Conservation (phyloP, 148 eudicot genomes). For the Cornus florida region DNA sequence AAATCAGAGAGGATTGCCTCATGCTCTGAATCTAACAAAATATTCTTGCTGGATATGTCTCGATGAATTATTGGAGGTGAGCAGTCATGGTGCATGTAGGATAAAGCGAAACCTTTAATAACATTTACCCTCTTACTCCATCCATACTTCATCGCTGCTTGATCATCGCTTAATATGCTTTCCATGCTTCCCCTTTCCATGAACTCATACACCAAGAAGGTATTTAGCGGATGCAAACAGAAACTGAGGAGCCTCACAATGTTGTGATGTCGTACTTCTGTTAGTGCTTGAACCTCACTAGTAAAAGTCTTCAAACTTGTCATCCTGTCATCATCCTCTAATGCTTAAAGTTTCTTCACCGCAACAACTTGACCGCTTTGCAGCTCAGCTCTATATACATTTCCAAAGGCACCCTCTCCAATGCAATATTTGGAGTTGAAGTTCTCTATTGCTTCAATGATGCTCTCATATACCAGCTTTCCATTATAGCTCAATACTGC, state of each 20-base stretch:
- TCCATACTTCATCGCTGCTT: conserved; percentile 19
- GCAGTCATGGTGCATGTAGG: conserved; percentile 48
- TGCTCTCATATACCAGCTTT: conserved; percentile 26
- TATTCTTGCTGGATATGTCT: conserved; percentile 40
- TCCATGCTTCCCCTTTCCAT: conserved; percentile 37
- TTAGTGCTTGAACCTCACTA: conserved; percentile 26
- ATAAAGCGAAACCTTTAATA: conserved; percentile 30
- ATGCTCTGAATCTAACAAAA: conserved; percentile 29
- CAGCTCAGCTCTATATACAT: conserved; percentile 37
- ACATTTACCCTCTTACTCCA: conserved; percentile 38
- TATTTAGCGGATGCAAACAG: conserved; percentile 24
- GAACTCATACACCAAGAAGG: conserved; percentile 36
- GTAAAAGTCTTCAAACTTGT: conserved; percentile 11
- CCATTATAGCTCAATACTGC: conserved; percentile 24
- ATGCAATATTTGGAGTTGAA: conserved; percentile 27
- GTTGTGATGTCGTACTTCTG: conserved; percentile 37
- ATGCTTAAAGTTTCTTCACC: conserved; percentile 33
- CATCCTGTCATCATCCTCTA: conserved; percentile 1
- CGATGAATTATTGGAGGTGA: conserved; percentile 34
- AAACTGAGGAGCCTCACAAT: conserved; percentile 41
- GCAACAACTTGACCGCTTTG: conserved; percentile 45
- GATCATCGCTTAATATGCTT: conserved; percentile 20
- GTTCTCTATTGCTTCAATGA: conserved; percentile 14
- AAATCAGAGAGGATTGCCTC: conserved; percentile 44
- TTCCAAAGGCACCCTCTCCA: too few species aligned